phyloP scores from a whole-genome alignment of 805 yeast species.

The Nakazawaea laoshanensis region DNA sequence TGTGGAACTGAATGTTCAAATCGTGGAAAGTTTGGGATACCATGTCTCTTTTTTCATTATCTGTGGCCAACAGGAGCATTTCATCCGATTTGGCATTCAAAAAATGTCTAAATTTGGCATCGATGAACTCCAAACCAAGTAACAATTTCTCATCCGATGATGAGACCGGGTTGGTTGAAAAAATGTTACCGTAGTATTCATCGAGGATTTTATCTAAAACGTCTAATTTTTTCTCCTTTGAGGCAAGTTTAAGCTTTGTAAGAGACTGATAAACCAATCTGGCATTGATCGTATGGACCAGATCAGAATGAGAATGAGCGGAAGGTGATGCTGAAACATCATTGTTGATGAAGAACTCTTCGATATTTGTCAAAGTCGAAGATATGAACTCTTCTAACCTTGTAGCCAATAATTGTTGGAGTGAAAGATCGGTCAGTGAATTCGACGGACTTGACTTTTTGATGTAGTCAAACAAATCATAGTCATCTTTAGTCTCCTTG shows the following conservation, averaged over 20 bases:
- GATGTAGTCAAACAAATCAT: conserved; percentile 3
- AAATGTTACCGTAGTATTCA: conserved; percentile 8
- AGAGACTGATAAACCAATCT: conserved; percentile 8
- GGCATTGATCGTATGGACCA: conserved; percentile 1
- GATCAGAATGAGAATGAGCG: not conserved
- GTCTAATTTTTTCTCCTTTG: conserved; percentile 5
- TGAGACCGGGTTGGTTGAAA: conserved; percentile 5
- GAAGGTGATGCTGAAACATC: not conserved
- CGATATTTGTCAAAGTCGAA: conserved; percentile 8
- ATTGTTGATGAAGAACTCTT: conserved; percentile 3
- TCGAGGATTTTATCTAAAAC: conserved; percentile 9
- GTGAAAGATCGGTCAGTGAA: conserved; percentile 1
- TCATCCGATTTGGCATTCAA: conserved; percentile 20
- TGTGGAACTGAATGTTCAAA: conserved; percentile 29
- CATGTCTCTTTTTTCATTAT: conserved; percentile 7
- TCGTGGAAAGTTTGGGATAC: conserved; percentile 12
- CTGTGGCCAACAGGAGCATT: conserved; percentile 2
- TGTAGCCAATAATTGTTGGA: conserved; percentile 4
- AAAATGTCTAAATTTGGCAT: conserved; percentile 23
- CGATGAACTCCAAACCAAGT: conserved; percentile 24
- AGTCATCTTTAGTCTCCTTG: conserved; percentile 5
- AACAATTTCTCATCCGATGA: conserved; percentile 11
- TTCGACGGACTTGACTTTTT: conserved; percentile 7
- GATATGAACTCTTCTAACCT: conserved; percentile 8
- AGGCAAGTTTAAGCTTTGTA: conserved; percentile 1